Conservation (phyloP, 129 eudicot species). For the Lactuca sativa region DNA sequence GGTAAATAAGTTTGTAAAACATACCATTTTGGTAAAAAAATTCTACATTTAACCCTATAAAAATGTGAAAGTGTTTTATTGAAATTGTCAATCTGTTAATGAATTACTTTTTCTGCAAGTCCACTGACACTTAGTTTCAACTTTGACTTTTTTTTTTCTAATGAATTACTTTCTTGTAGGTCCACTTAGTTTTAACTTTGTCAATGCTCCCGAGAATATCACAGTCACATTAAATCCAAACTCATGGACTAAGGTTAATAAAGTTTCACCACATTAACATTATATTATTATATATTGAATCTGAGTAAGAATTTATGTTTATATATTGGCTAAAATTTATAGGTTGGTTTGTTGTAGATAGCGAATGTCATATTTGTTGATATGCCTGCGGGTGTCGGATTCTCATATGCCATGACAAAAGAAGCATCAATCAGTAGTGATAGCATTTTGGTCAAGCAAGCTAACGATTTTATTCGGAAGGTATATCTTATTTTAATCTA, state of each 20-base stretch:
- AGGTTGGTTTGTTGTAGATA: constrained; percentile 17
- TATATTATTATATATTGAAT: no score
- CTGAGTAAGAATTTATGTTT: no score
- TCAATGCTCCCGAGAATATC: constrained; percentile 27
- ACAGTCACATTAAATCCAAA: constrained; percentile 32
- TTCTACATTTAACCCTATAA: no score
- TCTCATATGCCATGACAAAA: constrained; percentile 34
- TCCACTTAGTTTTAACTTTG: constrained; percentile 42
- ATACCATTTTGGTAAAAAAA: no score
- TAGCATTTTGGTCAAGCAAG: constrained; percentile 22
- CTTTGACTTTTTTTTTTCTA: neutral
- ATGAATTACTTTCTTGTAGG: constrained; percentile 27
- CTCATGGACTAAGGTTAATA: constrained; percentile 53
- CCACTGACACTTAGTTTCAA: no score
- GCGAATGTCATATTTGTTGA: constrained; percentile 38
- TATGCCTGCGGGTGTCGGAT: constrained; percentile 41
- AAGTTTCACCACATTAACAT: neutral
- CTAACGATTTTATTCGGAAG: constrained; percentile 33
- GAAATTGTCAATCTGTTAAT: no score
- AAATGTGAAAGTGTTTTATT: no score
- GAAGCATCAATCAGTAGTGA: constrained; percentile 31
- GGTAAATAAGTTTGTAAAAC: no score
- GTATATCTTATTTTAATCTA: neutral
- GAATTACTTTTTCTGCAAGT: no score
- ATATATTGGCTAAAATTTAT: neutral